phyloP scores from a whole-genome alignment of 2,329 filamentous ascomycete genomes.

The Botrytis elliptica region DNA sequence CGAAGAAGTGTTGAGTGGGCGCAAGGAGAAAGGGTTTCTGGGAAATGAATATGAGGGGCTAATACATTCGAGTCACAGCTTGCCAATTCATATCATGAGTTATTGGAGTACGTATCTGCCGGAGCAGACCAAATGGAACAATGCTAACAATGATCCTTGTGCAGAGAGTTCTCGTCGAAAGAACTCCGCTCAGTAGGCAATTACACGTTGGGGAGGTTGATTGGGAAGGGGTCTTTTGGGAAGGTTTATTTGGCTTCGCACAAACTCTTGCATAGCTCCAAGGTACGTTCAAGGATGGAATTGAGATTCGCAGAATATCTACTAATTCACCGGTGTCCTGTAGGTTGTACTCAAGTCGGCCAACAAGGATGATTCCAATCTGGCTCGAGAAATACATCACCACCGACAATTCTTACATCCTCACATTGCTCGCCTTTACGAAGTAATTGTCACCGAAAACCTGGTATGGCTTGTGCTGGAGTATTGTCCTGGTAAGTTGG shows the following conservation, averaged over 20 bases:
- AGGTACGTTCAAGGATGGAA: constrained; percentile 57
- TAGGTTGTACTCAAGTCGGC: constrained; percentile 98
- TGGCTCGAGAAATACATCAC: constrained; percentile 96
- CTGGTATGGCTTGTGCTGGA: constrained; percentile 96
- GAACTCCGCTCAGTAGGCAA: constrained; percentile 93
- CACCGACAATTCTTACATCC: constrained; percentile 97
- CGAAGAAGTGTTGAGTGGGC: constrained; percentile 10
- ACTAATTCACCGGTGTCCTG: background rate
- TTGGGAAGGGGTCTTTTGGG: constrained; percentile 97
- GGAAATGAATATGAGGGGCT: constrained; percentile 33
- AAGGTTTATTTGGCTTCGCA: constrained; percentile 96
- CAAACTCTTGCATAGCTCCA: constrained; percentile 97
- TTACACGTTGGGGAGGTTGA: constrained; percentile 85
- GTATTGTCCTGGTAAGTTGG: constrained; percentile 77
- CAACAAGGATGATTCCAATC: constrained; percentile 91
- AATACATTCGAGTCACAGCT: constrained; percentile 59
- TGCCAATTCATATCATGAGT: constrained; percentile 92
- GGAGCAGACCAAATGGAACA: background rate
- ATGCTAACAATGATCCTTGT: constrained; percentile 32
- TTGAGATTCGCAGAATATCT: constrained; percentile 23
- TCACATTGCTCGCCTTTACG: constrained; percentile 93
- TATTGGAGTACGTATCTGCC: constrained; percentile 74
- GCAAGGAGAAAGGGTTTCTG: constrained; percentile 23
- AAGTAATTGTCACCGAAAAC: constrained; percentile 94
- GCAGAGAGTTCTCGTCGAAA: constrained; percentile 87